A percentile compares a stretch with the other conserved stretches of the same genome.
Conservation (phyloP, 2,329 filamentous ascomycete species). For the Monosporascus ibericus region DNA sequence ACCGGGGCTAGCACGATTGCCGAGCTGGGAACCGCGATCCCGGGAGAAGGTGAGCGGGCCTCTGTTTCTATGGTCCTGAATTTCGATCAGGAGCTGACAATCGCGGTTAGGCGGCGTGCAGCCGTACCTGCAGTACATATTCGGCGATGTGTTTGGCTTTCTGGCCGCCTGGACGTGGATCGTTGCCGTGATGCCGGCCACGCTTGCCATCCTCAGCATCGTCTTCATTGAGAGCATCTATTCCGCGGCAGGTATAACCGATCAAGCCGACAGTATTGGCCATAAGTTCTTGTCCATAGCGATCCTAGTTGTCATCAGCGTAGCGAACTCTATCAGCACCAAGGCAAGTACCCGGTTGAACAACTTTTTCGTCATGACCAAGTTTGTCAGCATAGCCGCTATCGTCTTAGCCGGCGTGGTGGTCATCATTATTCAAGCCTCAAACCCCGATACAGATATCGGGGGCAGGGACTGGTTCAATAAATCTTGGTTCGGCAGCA, state of each 20-base stretch:
- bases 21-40: slow-evolving; percentile 57
- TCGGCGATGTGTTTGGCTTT: slow-evolving; percentile 56
- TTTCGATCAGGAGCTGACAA: slow-evolving; percentile 35
- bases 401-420: slow-evolving; percentile 44
- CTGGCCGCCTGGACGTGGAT: slow-evolving; percentile 61
- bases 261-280: slow-evolving; percentile 33
- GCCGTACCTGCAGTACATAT: slow-evolving; percentile 55
- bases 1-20: slow-evolving; percentile 57
- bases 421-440: slow-evolving; percentile 36
- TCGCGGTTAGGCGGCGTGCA: slow-evolving; percentile 48
- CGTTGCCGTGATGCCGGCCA: slow-evolving; percentile 58
- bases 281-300: slow-evolving; percentile 48
- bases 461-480: slow-evolving; percentile 46
- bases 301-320: slow-evolving; percentile 39
- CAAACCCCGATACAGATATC: slow-evolving; percentile 29
- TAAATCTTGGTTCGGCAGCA: slow-evolving; percentile 48
- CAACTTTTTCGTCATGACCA: slow-evolving; percentile 48
- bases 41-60: slow-evolving; percentile 43
- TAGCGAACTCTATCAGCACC: slow-evolving; percentile 51
- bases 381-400: slow-evolving; percentile 43
- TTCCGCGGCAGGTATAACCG: slow-evolving; percentile 42
- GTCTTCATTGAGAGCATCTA: slow-evolving; percentile 57
- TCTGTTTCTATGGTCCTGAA: slow-evolving; percentile 38
- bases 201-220: slow-evolving; percentile 57
- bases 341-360: slow-evolving; percentile 49